Evolutionary conservation across 495 filamentous ascomycete species (phyloP).

Genomic region (Physcia stellaris): DNA sequence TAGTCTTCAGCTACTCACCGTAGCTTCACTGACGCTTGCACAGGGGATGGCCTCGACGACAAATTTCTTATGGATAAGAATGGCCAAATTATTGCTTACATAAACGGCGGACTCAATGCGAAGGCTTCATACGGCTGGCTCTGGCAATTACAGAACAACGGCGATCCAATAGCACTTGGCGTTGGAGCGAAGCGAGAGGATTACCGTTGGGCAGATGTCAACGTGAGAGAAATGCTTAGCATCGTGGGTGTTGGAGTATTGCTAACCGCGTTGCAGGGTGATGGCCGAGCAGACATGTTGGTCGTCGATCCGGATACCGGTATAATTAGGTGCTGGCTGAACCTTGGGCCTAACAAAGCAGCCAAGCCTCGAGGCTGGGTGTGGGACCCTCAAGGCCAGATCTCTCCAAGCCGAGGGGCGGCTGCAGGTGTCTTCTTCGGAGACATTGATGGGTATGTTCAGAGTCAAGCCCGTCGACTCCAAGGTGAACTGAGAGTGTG

Average conservation of each 20-base stretch:
- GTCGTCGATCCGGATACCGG: background rate
- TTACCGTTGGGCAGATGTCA: background rate
- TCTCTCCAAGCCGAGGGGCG: slow-evolving; percentile 5
- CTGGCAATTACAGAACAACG: background rate
- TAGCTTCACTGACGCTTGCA: no score
- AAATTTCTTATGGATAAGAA: background rate
- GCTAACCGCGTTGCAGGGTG: no score
- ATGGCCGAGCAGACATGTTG: background rate
- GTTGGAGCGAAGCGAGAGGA: background rate
- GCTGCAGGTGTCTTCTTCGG: background rate
- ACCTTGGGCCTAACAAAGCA: background rate
- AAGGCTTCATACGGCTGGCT: background rate
- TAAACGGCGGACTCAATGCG: background rate
- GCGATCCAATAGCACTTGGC: background rate
- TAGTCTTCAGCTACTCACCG: no score
- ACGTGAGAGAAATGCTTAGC: no score
- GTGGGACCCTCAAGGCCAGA: background rate
- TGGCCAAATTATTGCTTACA: background rate
- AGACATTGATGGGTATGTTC: background rate
- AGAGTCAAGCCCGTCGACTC: no score
- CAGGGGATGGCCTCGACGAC: slow-evolving; percentile 1
- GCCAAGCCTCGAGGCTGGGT: slow-evolving; percentile 1
- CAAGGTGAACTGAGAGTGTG: no score
- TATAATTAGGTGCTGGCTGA: background rate
- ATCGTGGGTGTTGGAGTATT: no score